Conservation (phyloP, 208 protist genomes). For the Vickermania spadyakhi region DNA sequence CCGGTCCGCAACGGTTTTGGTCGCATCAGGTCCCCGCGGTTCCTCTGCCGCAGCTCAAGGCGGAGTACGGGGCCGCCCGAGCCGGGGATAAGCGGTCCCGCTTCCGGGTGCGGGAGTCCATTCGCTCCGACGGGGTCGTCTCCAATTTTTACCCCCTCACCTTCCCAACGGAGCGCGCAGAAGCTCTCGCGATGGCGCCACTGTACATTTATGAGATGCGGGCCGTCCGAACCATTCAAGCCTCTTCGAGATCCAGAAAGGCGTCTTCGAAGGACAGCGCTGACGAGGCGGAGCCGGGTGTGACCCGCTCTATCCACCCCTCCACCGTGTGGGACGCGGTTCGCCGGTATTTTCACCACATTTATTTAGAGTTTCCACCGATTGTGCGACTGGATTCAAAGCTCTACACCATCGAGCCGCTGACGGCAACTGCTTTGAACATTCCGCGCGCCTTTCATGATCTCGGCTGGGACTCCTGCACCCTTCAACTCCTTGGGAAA, state of each 20-base stretch:
- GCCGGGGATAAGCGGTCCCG: constrained; percentile 50
- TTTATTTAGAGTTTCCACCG: constrained; percentile 28
- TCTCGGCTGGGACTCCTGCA: constrained; percentile 55
- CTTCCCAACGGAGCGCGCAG: constrained; percentile 8
- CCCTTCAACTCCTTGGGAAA: constrained; percentile 31
- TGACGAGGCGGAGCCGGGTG: constrained; percentile 1
- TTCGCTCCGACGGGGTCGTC: constrained; percentile 61
- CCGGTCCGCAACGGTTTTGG: constrained; percentile 75
- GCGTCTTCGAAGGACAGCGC: background rate
- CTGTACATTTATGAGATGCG: constrained; percentile 74
- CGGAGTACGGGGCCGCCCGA: constrained; percentile 29
- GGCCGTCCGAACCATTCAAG: constrained; percentile 29
- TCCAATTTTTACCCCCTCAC: constrained; percentile 69
- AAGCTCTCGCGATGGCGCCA: background rate
- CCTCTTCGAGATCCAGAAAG: background rate
- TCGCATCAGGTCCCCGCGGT: constrained; percentile 20
- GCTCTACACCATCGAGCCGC: constrained; percentile 45
- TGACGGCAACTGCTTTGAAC: constrained; percentile 39
- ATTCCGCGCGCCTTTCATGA: constrained; percentile 52
- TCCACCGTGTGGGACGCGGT: constrained; percentile 35
- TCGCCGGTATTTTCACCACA: constrained; percentile 28
- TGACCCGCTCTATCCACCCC: constrained; percentile 28
- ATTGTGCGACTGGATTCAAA: constrained; percentile 42
- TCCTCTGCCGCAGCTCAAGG: constrained; percentile 31
- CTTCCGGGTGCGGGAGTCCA: constrained; percentile 34